A percentile compares a stretch with the other conserved stretches of the same genome.
Evolutionary conservation across 495 filamentous ascomycete genomes (phyloP).

Genomic region (Neurospora terricola): DNA sequence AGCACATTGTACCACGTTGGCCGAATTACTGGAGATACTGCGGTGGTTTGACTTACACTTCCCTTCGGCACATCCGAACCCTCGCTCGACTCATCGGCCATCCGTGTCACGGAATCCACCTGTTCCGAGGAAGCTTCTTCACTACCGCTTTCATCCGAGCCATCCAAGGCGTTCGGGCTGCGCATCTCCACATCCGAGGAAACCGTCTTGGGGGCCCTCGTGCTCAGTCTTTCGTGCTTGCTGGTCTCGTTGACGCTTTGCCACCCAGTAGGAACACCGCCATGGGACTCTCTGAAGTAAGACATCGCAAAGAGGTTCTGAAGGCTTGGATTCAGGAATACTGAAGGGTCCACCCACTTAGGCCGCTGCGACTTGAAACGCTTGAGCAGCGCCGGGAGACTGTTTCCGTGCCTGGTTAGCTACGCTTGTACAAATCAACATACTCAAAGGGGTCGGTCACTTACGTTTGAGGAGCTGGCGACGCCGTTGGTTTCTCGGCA

Average conservation of each 20-base stretch:
- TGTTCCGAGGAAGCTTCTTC: conserved; percentile 14
- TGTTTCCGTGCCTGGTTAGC: conserved; percentile 4
- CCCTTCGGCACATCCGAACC: conserved; percentile 22
- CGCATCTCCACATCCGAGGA: conserved; percentile 25
- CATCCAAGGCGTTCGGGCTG: conserved; percentile 19
- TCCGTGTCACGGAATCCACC: conserved; percentile 28
- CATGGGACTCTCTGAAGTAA: conserved; percentile 39
- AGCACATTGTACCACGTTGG: background rate
- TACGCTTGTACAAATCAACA: background rate
- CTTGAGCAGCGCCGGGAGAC: conserved; percentile 15
- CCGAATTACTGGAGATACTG: background rate
- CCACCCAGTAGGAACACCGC: conserved; percentile 55
- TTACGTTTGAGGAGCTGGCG: conserved; percentile 10
- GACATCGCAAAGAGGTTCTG: conserved; percentile 64
- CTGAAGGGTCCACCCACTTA: conserved; percentile 36
- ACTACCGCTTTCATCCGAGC: conserved; percentile 34
- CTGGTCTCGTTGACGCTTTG: conserved; percentile 46
- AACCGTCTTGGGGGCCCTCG: conserved; percentile 30
- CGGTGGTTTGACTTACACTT: conserved; percentile 15
- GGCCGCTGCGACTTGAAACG: conserved; percentile 27
- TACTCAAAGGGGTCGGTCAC: background rate
- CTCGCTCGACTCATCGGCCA: conserved; percentile 44
- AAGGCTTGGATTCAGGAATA: conserved; percentile 40
- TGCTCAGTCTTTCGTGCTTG: conserved; percentile 44
- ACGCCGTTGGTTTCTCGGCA: conserved; percentile 7